Evolutionary conservation across 805 yeast species (phyloP), one percentile per base, ranked within the genome.

Genomic region (Ogataea sp.): DNA sequence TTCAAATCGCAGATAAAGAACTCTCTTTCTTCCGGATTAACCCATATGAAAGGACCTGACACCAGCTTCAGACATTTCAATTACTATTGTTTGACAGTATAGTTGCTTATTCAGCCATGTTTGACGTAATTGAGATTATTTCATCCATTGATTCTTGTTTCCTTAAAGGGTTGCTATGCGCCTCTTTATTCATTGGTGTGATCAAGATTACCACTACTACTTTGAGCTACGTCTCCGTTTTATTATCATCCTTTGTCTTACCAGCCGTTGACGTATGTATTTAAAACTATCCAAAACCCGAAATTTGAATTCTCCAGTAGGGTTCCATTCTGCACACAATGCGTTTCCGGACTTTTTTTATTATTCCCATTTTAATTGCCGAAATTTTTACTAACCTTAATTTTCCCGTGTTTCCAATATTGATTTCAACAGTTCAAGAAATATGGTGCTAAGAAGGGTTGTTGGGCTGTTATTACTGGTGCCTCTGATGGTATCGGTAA

Each of bases 401-500:
- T 17, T 10, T 30, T 18, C 18, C 6, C 11, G 11, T 11, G 7
- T 23, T 11, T 23, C 26, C 7, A 8, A 11, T 10, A 27, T 15
- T 17, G 24, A 20, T 2, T 32, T 17, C n/a, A 21, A 20, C 17
- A 51, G 52, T 80, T 71, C 52, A 53, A 58, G 32, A 79, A 76
- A 56, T 88, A 88, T 54, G 96, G 96, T n/a, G 82, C 90, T 21
- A 67, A 68, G 43, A 61, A 64, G 37, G 83, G 82, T 21, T 68
- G 74, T 31, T 93, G 96, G 90, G 96, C 97, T n/a, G 83, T 93
- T 25, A 75, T 93, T 15, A 93, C 98, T 6, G 98, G 98, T 42
- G 94, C 97, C 3, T 86, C 97, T 36, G 97, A 93, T 58, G 98
- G 98, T 27, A 83, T 93, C 54, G 98, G 98, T 42, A 87, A 89